Percentiles rank a stretch among this genome's conserved stretches.
phyloP scores from a whole-genome alignment of 2,329 filamentous ascomycete genomes.

The Colletotrichum tropicicola region DNA sequence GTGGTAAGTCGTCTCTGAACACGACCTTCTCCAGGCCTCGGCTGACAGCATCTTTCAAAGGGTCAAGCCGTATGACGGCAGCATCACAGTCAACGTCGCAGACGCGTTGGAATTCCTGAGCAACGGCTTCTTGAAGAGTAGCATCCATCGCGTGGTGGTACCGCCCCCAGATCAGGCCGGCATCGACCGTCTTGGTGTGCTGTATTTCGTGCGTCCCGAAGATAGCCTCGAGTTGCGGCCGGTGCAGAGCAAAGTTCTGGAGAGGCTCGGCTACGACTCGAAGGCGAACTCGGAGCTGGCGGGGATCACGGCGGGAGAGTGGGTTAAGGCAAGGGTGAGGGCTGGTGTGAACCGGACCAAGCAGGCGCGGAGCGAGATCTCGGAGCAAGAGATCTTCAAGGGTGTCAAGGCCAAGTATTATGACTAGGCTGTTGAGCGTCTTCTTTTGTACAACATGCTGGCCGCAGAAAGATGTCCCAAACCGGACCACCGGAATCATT shows the following conservation, averaged over 20 bases:
- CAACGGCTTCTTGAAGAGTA: constrained; percentile 53
- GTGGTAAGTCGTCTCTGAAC: constrained; percentile 37
- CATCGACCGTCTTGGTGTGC: constrained; percentile 56
- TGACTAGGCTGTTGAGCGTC: constrained; percentile 35
- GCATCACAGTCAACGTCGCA: constrained; percentile 62
- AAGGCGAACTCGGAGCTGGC: constrained; percentile 36
- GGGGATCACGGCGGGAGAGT: constrained; percentile 44
- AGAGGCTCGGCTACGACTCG: constrained; percentile 39
- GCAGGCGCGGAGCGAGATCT: constrained; percentile 37
- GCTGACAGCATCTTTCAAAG: neutral
- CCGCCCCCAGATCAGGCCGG: constrained; percentile 53
- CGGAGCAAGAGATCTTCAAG: constrained; percentile 40
- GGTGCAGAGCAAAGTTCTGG: constrained; percentile 41
- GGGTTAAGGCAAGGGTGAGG: constrained; percentile 44
- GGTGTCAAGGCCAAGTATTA: constrained; percentile 44
- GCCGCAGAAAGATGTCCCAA: neutral
- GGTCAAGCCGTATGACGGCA: constrained; percentile 54
- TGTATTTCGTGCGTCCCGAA: constrained; percentile 50
- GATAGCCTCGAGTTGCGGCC: constrained; percentile 42
- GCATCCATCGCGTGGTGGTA: constrained; percentile 52
- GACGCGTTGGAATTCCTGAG: constrained; percentile 60
- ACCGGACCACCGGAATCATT: neutral
- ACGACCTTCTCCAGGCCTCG: neutral
- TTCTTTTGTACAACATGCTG: too few species aligned
- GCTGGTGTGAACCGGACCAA: constrained; percentile 29